These are phyloP conservation scores for Dentipellis fragilis DNA, from an alignment of 768 basidiomycete genomes.

Conservation along the genomic window DNA sequence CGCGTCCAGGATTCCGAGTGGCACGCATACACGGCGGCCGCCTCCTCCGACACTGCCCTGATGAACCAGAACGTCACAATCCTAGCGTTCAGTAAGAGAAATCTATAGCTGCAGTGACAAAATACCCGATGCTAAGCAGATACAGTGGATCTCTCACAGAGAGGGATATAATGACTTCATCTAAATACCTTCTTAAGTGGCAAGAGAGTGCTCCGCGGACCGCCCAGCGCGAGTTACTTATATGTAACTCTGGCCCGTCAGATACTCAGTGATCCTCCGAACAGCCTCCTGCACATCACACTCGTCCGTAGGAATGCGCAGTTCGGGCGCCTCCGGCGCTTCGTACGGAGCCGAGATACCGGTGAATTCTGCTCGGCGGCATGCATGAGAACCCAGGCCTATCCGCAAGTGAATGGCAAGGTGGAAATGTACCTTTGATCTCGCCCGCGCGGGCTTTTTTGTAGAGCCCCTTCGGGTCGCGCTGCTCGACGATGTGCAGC, in stretches of 20 bases:
- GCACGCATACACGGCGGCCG: too few relatives aligned
- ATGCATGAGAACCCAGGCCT: background rate
- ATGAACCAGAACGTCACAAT: too few relatives aligned
- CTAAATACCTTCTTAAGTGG: too few relatives aligned
- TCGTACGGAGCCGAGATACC: slow-evolving; percentile 98
- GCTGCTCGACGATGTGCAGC: slow-evolving; percentile 73
- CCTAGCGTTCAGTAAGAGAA: too few relatives aligned
- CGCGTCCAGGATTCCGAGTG: too few relatives aligned
- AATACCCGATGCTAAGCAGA: too few relatives aligned
- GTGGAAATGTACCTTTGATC: slow-evolving; percentile 66
- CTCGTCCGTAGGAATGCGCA: slow-evolving; percentile 86
- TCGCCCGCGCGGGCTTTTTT: slow-evolving; percentile 92
- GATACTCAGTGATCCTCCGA: slow-evolving; percentile 68
- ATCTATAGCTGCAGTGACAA: too few relatives aligned
- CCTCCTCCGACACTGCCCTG: too few relatives aligned
- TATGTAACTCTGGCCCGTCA: slow-evolving; percentile 45
- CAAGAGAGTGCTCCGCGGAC: too few relatives aligned
- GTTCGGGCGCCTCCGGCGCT: slow-evolving; percentile 72
- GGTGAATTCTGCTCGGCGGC: slow-evolving; percentile 71
- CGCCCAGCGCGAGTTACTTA: background rate
- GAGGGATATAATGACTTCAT: too few relatives aligned
- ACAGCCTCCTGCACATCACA: slow-evolving; percentile 72
- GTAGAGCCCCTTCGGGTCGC: slow-evolving; percentile 97
- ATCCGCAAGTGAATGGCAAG: background rate
- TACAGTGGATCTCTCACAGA: too few relatives aligned